Evolutionary conservation across 1,284 basidiomycete species (phyloP).

Genomic region (Tilletia indica): DNA sequence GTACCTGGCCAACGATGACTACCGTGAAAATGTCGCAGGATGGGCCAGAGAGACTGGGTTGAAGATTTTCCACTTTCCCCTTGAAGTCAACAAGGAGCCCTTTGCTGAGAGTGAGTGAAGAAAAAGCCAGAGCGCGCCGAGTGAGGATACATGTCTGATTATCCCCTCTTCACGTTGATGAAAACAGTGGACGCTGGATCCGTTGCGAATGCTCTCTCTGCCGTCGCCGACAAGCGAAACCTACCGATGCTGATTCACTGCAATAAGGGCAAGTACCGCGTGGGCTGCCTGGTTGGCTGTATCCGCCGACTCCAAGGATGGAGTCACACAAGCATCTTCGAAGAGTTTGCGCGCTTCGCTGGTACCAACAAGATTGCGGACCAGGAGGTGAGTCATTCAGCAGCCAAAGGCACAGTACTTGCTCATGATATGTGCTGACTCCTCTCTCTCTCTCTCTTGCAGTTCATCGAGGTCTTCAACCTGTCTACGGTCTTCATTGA

Average conservation of each 20-base stretch:
- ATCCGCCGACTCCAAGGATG: conserved; percentile 51
- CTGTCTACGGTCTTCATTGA: conserved; percentile 24
- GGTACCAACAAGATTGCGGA: conserved; percentile 46
- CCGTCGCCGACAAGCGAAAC: conserved; percentile 41
- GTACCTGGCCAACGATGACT: conserved; percentile 50
- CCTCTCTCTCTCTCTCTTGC: too few relatives aligned
- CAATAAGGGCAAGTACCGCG: conserved; percentile 55
- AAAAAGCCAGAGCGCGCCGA: not conserved
- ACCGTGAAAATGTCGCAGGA: conserved; percentile 40
- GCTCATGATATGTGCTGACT: too few relatives aligned
- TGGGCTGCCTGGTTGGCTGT: conserved; percentile 49
- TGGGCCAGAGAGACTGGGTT: conserved; percentile 39
- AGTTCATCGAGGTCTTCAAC: conserved; percentile 51
- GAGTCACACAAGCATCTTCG: conserved; percentile 53
- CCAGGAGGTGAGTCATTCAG: conserved; percentile 32
- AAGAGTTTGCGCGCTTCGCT: conserved; percentile 52
- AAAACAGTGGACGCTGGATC: conserved; percentile 39
- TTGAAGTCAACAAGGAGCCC: conserved; percentile 54
- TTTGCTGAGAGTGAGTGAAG: conserved; percentile 41
- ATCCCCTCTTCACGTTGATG: not conserved
- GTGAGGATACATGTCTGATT: not conserved
- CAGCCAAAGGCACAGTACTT: too few relatives aligned
- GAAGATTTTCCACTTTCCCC: conserved; percentile 41
- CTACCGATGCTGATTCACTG: conserved; percentile 52
- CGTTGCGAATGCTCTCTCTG: conserved; percentile 38